Base-by-base conservation (phyloP, 164 flowering plant genomes). In the Euptelea pleiosperma region DNA sequence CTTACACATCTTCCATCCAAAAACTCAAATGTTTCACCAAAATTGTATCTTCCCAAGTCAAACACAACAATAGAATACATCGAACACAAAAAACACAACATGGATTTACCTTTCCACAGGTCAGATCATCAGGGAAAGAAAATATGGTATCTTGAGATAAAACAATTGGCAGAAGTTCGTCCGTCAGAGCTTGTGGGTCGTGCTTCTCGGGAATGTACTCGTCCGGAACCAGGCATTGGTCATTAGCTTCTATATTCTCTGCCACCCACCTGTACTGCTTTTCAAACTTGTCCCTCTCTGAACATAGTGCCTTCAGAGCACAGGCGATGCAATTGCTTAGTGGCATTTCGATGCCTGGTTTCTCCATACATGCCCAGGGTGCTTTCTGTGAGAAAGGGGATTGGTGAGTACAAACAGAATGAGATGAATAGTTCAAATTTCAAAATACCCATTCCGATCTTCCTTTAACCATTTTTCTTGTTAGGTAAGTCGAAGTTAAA, bases 141-240 rank as follows among this genome's bases (percentile, higher is more conserved):
- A 64, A 66, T 14, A 35, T 18, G 46, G 58, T 59, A n/a, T 62
- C 33, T 36, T 50, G 19, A 30, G 57, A 45, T 18, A 42, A 35
- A 56, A 21, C 46, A 30, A 29, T 9, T 21, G 69, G 35, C 3
- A 42, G 21, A 47, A 39, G 45, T 33, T 52, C 43, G 2, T 35
- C 52, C 42, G 36, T 52, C 10, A 24, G 25, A 16, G 48, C 52
- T 31, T 70, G 55, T 30, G 25, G 33, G 36, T 62, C 73, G 60
- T 34, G 42, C 55, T 46, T 62, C 37, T 48, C 19, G 4, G 47
- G 43, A 33, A 40, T 30, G 24, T 41, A 29, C 24, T 55, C 72
- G 57, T 62, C 71, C 51, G 8, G 69, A 67, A 72, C 61, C 3
- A 72, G 79, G 60, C 83, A 83, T 50, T 81, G 79, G 19, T 71